phyloP scores from a whole-genome alignment of 2,329 filamentous ascomycete species.

The Paraconiothyrium sp. region DNA sequence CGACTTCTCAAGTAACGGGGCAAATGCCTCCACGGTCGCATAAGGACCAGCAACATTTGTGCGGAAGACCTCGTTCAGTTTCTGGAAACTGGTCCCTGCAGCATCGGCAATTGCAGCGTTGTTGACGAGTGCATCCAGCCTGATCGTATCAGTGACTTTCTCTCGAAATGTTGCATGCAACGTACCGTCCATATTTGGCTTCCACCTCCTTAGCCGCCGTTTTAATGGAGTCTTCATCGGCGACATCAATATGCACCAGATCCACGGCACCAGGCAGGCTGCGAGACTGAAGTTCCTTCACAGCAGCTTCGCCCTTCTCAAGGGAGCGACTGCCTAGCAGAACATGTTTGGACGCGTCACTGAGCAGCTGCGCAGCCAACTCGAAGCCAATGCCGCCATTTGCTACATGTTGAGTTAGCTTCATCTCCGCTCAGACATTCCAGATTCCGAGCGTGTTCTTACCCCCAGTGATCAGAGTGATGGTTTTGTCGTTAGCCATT shows the following conservation, averaged over 20 bases:
- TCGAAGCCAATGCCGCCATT: conserved; percentile 61
- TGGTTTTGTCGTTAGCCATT: conserved; percentile 26
- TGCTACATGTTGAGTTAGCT: conserved; percentile 28
- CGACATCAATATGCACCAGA: conserved; percentile 53
- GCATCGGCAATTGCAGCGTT: conserved; percentile 43
- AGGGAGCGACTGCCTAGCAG: conserved; percentile 29
- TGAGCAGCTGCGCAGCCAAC: conserved; percentile 50
- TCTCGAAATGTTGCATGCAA: neutral
- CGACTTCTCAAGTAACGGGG: conserved; percentile 27
- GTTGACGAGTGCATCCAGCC: conserved; percentile 50
- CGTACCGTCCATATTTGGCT: conserved; percentile 34
- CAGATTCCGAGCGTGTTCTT: conserved; percentile 17
- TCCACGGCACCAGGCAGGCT: conserved; percentile 41
- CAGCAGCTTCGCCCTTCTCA: conserved; percentile 34
- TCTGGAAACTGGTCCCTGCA: conserved; percentile 19
- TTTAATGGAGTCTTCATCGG: conserved; percentile 52
- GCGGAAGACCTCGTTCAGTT: conserved; percentile 35
- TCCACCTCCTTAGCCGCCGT: conserved; percentile 42
- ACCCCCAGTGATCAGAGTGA: conserved; percentile 51
- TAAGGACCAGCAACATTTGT: conserved; percentile 33
- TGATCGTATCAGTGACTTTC: conserved; percentile 3
- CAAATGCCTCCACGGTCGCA: conserved; percentile 22
- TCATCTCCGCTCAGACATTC: neutral
- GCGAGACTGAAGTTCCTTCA: conserved; percentile 31
- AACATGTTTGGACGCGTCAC: conserved; percentile 41